Evolutionary conservation across 1,284 basidiomycete genomes (phyloP).

Genomic region (Singerocomus inundabilis): DNA sequence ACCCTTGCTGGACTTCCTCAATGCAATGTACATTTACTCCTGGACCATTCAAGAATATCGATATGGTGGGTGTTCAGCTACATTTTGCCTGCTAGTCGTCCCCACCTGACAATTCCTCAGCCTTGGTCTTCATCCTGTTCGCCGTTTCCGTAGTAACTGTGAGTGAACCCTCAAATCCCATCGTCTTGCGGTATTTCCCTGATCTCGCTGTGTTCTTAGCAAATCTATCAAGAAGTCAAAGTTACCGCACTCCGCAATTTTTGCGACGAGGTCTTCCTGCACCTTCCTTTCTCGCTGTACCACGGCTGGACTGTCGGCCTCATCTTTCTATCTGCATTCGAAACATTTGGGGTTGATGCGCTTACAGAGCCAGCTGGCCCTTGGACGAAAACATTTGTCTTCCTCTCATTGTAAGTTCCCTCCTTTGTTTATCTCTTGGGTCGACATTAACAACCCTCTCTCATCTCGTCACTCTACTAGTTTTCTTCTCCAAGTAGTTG

Average conservation of each 20-base stretch:
- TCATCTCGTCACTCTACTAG: slow-evolving; percentile 31
- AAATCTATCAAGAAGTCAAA: slow-evolving; percentile 92
- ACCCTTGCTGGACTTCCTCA: slow-evolving; percentile 82
- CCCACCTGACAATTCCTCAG: slow-evolving; percentile 33
- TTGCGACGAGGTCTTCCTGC: slow-evolving; percentile 77
- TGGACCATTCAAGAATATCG: slow-evolving; percentile 75
- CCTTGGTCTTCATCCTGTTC: slow-evolving; percentile 83
- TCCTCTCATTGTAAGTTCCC: slow-evolving; percentile 66
- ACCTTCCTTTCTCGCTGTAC: slow-evolving; percentile 89
- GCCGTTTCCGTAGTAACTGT: slow-evolving; percentile 77
- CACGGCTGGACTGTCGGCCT: slow-evolving; percentile 94
- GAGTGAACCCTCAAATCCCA: slow-evolving; percentile 19
- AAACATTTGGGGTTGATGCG: slow-evolving; percentile 87
- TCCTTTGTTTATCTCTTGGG: neutral
- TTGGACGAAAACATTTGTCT: slow-evolving; percentile 90
- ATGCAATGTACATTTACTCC: slow-evolving; percentile 82
- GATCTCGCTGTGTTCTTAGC: slow-evolving; percentile 36
- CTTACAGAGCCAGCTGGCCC: slow-evolving; percentile 66
- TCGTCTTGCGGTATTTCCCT: neutral
- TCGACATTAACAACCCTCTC: neutral
- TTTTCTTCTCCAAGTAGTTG: slow-evolving; percentile 88
- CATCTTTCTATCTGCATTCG: slow-evolving; percentile 84
- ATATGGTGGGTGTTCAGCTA: slow-evolving; percentile 42
- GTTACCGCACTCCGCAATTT: slow-evolving; percentile 63
- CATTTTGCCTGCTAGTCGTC: neutral